A percentile compares a stretch with the other conserved stretches of the same genome.
These are phyloP conservation scores for Globisporangium ultimum DNA, from an alignment of 352 stramenopile genomes.

Conservation along the genomic window DNA sequence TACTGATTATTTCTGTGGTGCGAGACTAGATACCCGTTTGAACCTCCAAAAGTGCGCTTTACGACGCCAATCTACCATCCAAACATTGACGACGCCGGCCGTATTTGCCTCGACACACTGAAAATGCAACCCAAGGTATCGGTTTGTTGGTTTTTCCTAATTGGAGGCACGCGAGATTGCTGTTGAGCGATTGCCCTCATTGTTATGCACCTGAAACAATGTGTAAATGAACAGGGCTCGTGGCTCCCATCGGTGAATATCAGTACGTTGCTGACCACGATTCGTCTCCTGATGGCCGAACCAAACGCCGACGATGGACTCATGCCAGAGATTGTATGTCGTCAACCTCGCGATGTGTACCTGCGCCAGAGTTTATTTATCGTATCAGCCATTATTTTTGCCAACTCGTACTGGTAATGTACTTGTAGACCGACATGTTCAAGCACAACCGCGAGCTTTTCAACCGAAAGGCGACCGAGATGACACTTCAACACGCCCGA, in stretches of 20 bases:
- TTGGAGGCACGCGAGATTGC: background rate
- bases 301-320: constrained; percentile 89
- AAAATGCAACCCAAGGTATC: constrained; percentile 88
- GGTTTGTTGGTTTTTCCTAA: constrained; percentile 6
- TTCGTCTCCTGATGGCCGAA: constrained; percentile 88
- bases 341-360: background rate
- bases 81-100: constrained; percentile 82
- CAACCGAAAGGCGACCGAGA: constrained; percentile 54
- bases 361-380: background rate
- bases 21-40: constrained; percentile 67
- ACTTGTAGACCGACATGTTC: constrained; percentile 63
- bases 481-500: constrained; percentile 52
- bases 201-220: too few relatives aligned
- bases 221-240: constrained; percentile 44
- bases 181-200: too few relatives aligned
- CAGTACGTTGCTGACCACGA: constrained; percentile 86
- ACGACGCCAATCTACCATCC: constrained; percentile 81
- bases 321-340: constrained; percentile 84
- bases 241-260: constrained; percentile 92
- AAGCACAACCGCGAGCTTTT: constrained; percentile 78
- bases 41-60: constrained; percentile 79
- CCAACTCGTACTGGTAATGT: background rate
- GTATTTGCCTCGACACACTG: constrained; percentile 90
- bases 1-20: too few relatives aligned
- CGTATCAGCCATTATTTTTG: too few relatives aligned